Percentiles rank a stretch among this genome's conserved stretches.
Evolutionary conservation across 2,329 filamentous ascomycete species (phyloP).

Genomic region (Pseudodiploospora longispora): DNA sequence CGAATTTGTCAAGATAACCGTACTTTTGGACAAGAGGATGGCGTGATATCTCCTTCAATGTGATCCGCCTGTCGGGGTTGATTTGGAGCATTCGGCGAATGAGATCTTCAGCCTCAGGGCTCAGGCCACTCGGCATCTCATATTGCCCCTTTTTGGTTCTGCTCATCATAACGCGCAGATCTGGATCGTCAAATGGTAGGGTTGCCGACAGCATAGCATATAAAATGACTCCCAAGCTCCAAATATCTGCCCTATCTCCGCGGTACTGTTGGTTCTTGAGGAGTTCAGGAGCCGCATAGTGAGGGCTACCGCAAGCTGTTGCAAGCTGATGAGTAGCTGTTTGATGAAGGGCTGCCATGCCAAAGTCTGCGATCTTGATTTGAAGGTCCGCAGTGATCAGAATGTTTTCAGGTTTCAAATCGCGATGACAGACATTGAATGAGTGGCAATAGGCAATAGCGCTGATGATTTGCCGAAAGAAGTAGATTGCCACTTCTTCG

Average conservation of each 20-base stretch:
- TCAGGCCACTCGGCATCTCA: constrained; percentile 54
- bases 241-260: constrained; percentile 82
- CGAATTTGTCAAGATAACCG: constrained; percentile 62
- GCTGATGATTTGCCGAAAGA: constrained; percentile 90
- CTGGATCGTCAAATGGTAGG: constrained; percentile 70
- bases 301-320: constrained; percentile 91
- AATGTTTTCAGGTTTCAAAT: constrained; percentile 96
- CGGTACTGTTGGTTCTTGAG: constrained; percentile 70
- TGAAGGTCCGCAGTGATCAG: constrained; percentile 67
- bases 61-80: constrained; percentile 71
- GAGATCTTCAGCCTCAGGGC: constrained; percentile 64
- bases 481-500: constrained; percentile 72
- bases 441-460: constrained; percentile 89
- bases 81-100: constrained; percentile 72
- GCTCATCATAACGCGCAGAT: constrained; percentile 54
- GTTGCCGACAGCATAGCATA: constrained; percentile 79
- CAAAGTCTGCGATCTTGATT: constrained; percentile 94
- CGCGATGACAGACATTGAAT: constrained; percentile 91
- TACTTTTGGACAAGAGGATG: constrained; percentile 85
- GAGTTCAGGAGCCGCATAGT: constrained; percentile 92
- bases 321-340: constrained; percentile 68
- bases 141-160: constrained; percentile 54
- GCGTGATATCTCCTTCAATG: constrained; percentile 72
- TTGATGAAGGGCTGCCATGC: constrained; percentile 89
- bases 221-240: constrained; percentile 86